Base-by-base conservation (phyloP, 768 basidiomycete species). In the Pluteus cervinus region DNA sequence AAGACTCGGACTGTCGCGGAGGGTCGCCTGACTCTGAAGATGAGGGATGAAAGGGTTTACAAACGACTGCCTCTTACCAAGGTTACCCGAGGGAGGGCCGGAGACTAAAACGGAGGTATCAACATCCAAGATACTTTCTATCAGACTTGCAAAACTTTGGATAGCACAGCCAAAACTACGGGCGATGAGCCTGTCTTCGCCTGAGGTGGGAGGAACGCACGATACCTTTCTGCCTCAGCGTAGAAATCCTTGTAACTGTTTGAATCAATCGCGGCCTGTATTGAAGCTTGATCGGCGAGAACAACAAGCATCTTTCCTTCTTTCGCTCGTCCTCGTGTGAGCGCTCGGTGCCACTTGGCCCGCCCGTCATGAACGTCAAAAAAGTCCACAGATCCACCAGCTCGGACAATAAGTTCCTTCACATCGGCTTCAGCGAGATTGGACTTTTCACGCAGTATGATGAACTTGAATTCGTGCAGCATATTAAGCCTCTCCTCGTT, bases 401-500 rank as follows among this genome's bases (percentile, higher is more conserved):
- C 83, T 23, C 73, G 59, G 33, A 61, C 60, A 34, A 86, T 62
- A 29, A 84, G 52, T 11, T 76, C 76, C 39, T 68, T 65, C 16
- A 76, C 56, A 16, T 75, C 73, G 5, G 52, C 54, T 14, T 71
- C 69, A 0, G 66, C 50, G 24, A 75, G 67, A n/a, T 70, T 62
- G 0, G 63, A 63, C 33, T 68, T 73, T 46, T 82, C 80, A 2
- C 71, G 71, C 4, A 79, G 59, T 37, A 79, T 76, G 5, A 86
- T 50, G 48, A 86, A 85, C 6, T 78, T 65, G 42, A 65, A 71
- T 0, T 56, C 54, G 4, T 56, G 53, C 22, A 87, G 65, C 49
- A 88, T 61, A 32, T 67, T 63, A 7, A 75, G 47, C 7, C 86
- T 67, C 39, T 67, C 75, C 49, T 82, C 79, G 37, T 79, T 79